These are phyloP conservation scores for Striga hermonthica DNA, from an alignment of 305 asterid species.

Conservation along the genomic window DNA sequence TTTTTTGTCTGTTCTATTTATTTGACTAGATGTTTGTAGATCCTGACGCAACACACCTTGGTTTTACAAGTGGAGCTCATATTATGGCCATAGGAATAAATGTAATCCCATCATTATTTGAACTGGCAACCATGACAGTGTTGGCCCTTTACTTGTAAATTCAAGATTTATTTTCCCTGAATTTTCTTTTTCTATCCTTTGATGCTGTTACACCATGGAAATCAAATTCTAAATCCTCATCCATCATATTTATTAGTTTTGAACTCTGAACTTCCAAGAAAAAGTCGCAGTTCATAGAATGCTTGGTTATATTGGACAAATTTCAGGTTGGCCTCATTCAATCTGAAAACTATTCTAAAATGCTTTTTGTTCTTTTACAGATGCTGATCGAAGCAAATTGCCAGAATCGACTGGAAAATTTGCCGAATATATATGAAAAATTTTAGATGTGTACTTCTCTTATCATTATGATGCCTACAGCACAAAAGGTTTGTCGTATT, in stretches of 20 bases:
- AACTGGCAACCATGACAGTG: no score
- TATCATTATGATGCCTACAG: constrained; percentile 84
- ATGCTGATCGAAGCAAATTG: constrained; percentile 68
- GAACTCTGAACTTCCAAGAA: neutral
- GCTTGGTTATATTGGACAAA: constrained; percentile 10
- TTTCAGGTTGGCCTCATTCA: constrained; percentile 21
- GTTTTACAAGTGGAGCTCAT: constrained; percentile 96
- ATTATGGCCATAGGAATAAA: constrained; percentile 84
- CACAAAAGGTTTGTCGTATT: constrained; percentile 60
- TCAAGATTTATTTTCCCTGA: no score
- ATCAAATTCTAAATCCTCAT: neutral
- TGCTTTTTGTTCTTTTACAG: constrained; percentile 36
- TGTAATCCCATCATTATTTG: constrained; percentile 56
- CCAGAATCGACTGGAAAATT: constrained; percentile 61
- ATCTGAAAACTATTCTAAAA: constrained; percentile 5
- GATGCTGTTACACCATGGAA: neutral
- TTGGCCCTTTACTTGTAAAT: no score
- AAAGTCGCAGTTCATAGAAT: no score
- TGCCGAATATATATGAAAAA: constrained; percentile 77
- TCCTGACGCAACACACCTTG: constrained; percentile 96
- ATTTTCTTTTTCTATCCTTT: neutral
- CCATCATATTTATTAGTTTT: no score
- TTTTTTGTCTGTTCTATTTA: constrained; percentile 14
- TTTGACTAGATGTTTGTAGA: constrained; percentile 78
- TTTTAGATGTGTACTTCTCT: constrained; percentile 70